These are phyloP conservation scores for Diaporthe caulivora DNA, from an alignment of 2,329 filamentous ascomycete species.

Conservation along the genomic window DNA sequence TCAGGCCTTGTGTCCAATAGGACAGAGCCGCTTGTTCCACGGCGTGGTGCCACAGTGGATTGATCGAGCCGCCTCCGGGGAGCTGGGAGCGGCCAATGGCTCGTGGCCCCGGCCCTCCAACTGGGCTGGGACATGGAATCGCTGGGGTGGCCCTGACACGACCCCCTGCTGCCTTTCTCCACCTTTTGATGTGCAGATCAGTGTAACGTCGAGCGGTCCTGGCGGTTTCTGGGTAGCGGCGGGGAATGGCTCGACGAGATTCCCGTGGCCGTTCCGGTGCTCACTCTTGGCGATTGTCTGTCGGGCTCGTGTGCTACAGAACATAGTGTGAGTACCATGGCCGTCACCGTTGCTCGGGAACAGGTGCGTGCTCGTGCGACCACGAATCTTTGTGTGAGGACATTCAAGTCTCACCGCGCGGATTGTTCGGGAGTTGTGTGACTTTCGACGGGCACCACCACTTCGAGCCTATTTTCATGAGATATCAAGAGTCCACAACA, in stretches of 20 bases:
- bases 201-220: conserved; percentile 29
- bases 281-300: not conserved
- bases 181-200: conserved; percentile 30
- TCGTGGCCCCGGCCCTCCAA: conserved; percentile 19
- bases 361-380: not conserved
- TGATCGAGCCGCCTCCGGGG: conserved; percentile 21
- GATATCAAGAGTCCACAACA: not conserved
- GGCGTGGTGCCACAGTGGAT: not conserved
- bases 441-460: not conserved
- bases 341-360: not conserved
- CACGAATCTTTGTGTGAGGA: not conserved
- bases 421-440: not conserved
- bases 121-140: not conserved
- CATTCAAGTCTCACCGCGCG: not conserved
- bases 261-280: conserved; percentile 9
- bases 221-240: conserved; percentile 16
- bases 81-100: conserved; percentile 21
- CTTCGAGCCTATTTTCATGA: conserved; percentile 3
- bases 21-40: conserved; percentile 30
- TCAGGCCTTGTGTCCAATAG: conserved; percentile 31
- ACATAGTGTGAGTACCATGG: not conserved
- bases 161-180: conserved; percentile 19
- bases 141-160: not conserved
- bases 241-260: conserved; percentile 10
- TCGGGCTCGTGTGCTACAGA: not conserved